Conservation (phyloP, 768 basidiomycete genomes). For the Phanerochaete carnosa region DNA sequence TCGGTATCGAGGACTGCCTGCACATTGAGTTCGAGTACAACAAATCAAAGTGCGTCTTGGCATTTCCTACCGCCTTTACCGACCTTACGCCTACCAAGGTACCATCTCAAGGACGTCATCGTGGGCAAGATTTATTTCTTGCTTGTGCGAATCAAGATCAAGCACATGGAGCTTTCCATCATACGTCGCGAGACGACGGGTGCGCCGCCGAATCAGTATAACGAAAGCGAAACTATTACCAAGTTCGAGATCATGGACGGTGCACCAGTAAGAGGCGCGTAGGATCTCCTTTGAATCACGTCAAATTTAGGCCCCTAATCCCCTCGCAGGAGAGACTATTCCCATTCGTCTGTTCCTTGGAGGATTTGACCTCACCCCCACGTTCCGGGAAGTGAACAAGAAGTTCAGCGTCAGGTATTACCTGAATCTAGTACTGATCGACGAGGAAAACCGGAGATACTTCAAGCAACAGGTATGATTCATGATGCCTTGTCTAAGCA, state of each 20-base stretch:
- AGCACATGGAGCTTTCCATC: conserved; percentile 98
- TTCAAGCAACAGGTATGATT: conserved; percentile 86
- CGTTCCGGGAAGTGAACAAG: conserved; percentile 99
- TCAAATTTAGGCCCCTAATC: not conserved
- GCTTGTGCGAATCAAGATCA: conserved; percentile 98
- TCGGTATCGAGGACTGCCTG: conserved; percentile 97
- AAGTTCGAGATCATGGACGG: conserved; percentile 99
- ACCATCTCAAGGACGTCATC: conserved; percentile 98
- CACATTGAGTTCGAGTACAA: conserved; percentile 99
- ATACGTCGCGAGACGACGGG: conserved; percentile 98
- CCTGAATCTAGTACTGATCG: conserved; percentile 94
- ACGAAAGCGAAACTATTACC: conserved; percentile 97
- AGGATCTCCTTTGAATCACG: not conserved
- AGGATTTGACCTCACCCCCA: conserved; percentile 97
- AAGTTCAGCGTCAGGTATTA: conserved; percentile 98
- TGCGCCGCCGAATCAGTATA: conserved; percentile 97
- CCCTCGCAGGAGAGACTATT: conserved; percentile 85
- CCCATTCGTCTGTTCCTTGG: conserved; percentile 97
- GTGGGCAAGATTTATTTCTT: conserved; percentile 99
- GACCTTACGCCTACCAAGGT: conserved; percentile 46
- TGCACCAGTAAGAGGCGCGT: conserved; percentile 87
- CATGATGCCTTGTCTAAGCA: not conserved
- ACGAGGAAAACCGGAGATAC: conserved; percentile 96
- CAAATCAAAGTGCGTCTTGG: conserved; percentile 83
- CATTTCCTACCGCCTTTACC: not conserved